Conservation (phyloP, 2,329 filamentous ascomycete genomes). For the Neonectria ditissima region DNA sequence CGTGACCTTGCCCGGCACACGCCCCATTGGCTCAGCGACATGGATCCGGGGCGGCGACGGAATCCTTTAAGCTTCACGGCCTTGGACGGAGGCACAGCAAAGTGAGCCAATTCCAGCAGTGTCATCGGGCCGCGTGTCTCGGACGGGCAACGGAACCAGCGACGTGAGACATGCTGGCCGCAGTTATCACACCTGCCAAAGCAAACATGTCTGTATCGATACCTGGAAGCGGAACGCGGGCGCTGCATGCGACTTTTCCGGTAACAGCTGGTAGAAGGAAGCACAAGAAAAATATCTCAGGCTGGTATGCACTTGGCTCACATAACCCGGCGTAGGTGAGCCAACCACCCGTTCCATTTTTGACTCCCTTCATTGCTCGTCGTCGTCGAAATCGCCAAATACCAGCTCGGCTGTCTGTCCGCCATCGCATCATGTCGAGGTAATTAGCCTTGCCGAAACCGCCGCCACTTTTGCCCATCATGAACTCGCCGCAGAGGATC, state of each 20-base stretch:
- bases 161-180: neutral
- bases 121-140: neutral
- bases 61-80: neutral
- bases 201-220: neutral
- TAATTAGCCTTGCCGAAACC: neutral
- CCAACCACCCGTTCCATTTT: neutral
- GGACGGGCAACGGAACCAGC: neutral
- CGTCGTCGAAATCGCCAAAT: neutral
- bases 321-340: neutral
- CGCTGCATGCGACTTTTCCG: neutral
- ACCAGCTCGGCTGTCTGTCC: neutral
- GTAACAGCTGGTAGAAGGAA: neutral
- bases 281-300: neutral
- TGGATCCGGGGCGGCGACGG: neutral
- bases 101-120: neutral
- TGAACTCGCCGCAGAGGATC: slow-evolving; percentile 40
- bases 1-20: neutral
- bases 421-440: slow-evolving; percentile 1
- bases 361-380: neutral
- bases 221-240: neutral
- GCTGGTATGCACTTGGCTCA: neutral
- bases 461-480: slow-evolving; percentile 17
- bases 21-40: neutral
- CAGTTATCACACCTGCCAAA: neutral
- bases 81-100: neutral